Base-by-base conservation (phyloP, 129 eudicot species). In the Helianthus tuberosus region DNA sequence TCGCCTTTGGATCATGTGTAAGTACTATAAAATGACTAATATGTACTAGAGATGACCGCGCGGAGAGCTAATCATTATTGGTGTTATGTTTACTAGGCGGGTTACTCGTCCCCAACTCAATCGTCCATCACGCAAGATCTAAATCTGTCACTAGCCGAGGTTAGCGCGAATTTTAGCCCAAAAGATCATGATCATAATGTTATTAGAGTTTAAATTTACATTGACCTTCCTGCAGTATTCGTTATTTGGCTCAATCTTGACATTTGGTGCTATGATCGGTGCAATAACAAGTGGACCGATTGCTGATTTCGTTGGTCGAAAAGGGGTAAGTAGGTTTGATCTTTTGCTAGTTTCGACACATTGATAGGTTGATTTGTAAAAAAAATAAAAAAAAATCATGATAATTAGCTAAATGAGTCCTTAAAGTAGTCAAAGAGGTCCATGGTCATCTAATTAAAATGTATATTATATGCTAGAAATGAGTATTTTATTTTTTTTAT, bases 241-340 rank as follows among this genome's bases (percentile, higher is more conserved):
- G 20, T 67, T 90, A 68, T 94, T 94, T 59, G 98, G 98, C 69
- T 94, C 98, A 17, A 83, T 90, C 55, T 58, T 94, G 83, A 94
- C 96, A 10, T 86, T 88, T 80, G 98, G 96, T 17, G 98, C 98
- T 23, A 94, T 94, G 98, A 85, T 90, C 49, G 98, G 98, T 7
- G 98, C 98, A 41, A 81, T 94, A 38, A 88, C 96, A 5, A 90
- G 96, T 75, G 98, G 97, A 36, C 86, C 77, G 29, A 83, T 90
- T 27, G 96, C 97, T n/a, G 98, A 94, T 74, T 78, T 62, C 4
- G 27, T 85, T 13, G 98, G 98, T 16, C 87, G 98, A 0, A 93
- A 90, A 85, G 96, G 98, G 85, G 98, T 93, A 82, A 87, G 91
- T 17, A 53, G 13, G 46, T 50, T 65, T 14, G 38, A 43, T 32